phyloP scores from a whole-genome alignment of 306 rosid genomes.

The Psophocarpus tetragonolobus region DNA sequence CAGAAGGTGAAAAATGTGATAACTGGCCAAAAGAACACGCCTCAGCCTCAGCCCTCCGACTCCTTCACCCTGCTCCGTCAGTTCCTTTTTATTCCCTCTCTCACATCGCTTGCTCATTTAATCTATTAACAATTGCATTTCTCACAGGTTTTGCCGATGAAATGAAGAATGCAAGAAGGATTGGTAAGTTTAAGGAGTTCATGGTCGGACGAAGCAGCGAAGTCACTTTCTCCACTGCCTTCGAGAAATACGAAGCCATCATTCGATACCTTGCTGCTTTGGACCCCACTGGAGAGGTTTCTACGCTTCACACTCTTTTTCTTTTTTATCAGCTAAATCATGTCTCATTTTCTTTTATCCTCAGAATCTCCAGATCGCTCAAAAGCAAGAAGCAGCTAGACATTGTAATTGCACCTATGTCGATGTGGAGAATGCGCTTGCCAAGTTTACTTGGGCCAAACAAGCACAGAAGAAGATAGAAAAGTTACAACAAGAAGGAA shows the following conservation, averaged over 20 bases:
- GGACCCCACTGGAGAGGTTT: constrained; percentile 83
- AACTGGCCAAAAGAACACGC: constrained; percentile 57
- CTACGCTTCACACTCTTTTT: not conserved
- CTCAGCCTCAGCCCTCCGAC: constrained; percentile 21
- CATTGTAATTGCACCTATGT: constrained; percentile 70
- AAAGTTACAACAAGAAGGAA: constrained; percentile 79
- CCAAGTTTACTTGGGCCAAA: constrained; percentile 90
- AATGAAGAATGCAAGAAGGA: constrained; percentile 69
- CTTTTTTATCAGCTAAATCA: not conserved
- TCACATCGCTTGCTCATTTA: not conserved
- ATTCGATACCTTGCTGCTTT: constrained; percentile 67
- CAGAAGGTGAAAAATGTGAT: constrained; percentile 73
- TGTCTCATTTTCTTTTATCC: not conserved
- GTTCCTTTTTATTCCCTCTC: constrained; percentile 24
- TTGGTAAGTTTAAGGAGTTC: constrained; percentile 68
- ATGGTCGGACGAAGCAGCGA: constrained; percentile 90
- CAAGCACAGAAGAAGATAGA: constrained; percentile 81
- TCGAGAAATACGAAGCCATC: constrained; percentile 73
- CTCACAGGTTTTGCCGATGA: constrained; percentile 68
- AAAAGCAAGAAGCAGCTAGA: constrained; percentile 86
- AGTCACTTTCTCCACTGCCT: constrained; percentile 62
- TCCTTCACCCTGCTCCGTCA: constrained; percentile 69
- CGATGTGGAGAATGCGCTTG: constrained; percentile 87
- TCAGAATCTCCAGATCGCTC: constrained; percentile 58
- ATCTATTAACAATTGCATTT: not conserved